Evolutionary conservation across 306 rosid species (phyloP), one percentile per base, ranked within the genome.

Genomic region (Elaeagnus macrophylla): DNA sequence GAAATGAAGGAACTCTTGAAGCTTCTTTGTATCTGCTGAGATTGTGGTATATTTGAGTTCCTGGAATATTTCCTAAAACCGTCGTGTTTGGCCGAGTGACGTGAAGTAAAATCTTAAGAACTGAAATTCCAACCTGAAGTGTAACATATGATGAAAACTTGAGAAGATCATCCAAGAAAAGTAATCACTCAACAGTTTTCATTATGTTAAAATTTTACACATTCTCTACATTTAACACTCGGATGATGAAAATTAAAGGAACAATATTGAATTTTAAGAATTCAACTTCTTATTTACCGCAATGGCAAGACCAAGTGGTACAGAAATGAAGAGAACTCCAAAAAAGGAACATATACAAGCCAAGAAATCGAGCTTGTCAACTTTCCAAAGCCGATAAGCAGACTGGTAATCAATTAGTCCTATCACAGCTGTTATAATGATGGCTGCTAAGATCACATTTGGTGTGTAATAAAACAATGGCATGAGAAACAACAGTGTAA

Each of bases 321-420:
- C 59, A 15, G 59, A 54, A 13, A 54, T n/a, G 44, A 54, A 54
- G 10, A 54, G 45, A 15, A 54, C 46, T 10, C 46, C 59, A n/a
- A 54, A 37, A 54, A 54, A 17, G 2, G 59, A 37, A 38, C 59
- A 54, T 8, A 9, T 37, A 54, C 59, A 54, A 39, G 59, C 59
- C 12, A 57, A 57, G 51, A 57, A 57, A 57, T 57, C 62, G 32
- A 57, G 51, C 62, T 57, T 57, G 51, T 42, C 62, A 43, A 57
- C 39, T 51, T 43, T 57, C 51, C 50, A 57, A n/a, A 57, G 62
- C 42, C 44, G 19, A 39, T 41, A 13, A 7, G 44, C 15, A 20
- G 19, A 37, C 12, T 42, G 13, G 9, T 17, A 12, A 37, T 57
- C 39, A 14, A 57, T 43, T 12, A 57, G 32, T 42, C 62, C 62